Base-by-base conservation (phyloP, 2,329 filamentous ascomycete species). In the Phyllachora maydis region DNA sequence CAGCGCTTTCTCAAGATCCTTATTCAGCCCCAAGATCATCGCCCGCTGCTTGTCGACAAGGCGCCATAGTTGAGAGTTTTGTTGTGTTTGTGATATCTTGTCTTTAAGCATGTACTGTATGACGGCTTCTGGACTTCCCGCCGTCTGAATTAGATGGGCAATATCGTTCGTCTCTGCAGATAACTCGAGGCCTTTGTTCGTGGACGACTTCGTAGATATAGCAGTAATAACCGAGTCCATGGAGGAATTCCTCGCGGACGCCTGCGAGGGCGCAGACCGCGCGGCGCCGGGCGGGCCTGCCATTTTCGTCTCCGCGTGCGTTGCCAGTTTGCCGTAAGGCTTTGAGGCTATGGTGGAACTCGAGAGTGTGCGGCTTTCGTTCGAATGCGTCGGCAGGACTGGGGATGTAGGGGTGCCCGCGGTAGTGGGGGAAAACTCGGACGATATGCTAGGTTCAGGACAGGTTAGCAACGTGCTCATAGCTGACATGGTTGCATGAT, bases 191-290 rank as follows among this genome's bases (percentile, higher is more conserved):
- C 53, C 58, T 35, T 65, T 70, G 33, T 64, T 58, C 7, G 54
- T 57, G 5, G 78, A 79, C 23, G 78, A n/a, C n/a, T n/a, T n/a
- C n/a, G n/a, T n/a, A n/a, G n/a, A n/a, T n/a, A n/a, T n/a, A n/a
- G n/a, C n/a, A n/a, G 85, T 92, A 22, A 90, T 74, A n/a, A 78
- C 76, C 8, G 83, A 93, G 45, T 95, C 85, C 38, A 92, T 85
- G 8, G 85, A 93, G 4, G 77, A 76, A 26, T 76, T 91, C 37
- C 83, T 69, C 26, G 72, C 66, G n/a, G n/a, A n/a, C n/a, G n/a
- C n/a, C n/a, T n/a, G n/a, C n/a, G n/a, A n/a, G n/a, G n/a, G n/a
- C n/a, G n/a, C n/a, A n/a, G n/a, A n/a, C n/a, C n/a, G n/a, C n/a
- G n/a, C n/a, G n/a, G n/a, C n/a, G n/a, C n/a, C n/a, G n/a, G n/a